Percentiles rank a stretch among this genome's conserved stretches.
Evolutionary conservation across 768 basidiomycete genomes (phyloP).

Genomic region (Suillus cothurnatus): DNA sequence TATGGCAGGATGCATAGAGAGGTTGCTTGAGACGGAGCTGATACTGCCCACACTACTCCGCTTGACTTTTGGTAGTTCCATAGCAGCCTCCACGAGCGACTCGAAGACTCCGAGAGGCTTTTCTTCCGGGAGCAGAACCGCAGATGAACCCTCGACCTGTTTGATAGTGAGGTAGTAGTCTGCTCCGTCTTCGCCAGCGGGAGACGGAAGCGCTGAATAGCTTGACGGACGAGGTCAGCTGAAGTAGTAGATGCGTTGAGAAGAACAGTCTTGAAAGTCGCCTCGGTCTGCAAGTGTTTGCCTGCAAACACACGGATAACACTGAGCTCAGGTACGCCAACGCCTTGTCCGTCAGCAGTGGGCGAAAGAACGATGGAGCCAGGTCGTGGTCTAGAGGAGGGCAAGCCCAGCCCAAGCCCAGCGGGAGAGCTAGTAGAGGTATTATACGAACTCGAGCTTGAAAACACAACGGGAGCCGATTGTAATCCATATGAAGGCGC

Average conservation of each 20-base stretch:
- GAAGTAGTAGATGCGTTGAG: slow-evolving; percentile 86
- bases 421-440: slow-evolving; percentile 43
- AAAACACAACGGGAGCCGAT: slow-evolving; percentile 69
- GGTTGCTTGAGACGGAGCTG: slow-evolving; percentile 87
- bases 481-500: slow-evolving; percentile 75
- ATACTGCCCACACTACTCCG: slow-evolving; percentile 93
- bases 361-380: slow-evolving; percentile 76
- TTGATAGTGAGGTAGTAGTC: slow-evolving; percentile 91
- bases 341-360: slow-evolving; percentile 60
- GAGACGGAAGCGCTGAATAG: slow-evolving; percentile 91
- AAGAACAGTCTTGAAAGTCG: slow-evolving; percentile 97
- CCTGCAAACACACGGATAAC: slow-evolving; percentile 98
- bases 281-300: slow-evolving; percentile 85
- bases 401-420: slow-evolving; percentile 50
- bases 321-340: slow-evolving; percentile 78
- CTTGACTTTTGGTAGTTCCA: slow-evolving; percentile 85
- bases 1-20: slow-evolving; percentile 95
- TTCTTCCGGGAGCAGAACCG: slow-evolving; percentile 69
- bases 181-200: slow-evolving; percentile 56
- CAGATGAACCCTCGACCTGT: slow-evolving; percentile 86
- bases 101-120: slow-evolving; percentile 92
- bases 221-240: slow-evolving; percentile 84
- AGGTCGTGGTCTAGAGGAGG: slow-evolving; percentile 62
- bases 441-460: slow-evolving; percentile 41
- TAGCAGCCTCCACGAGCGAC: slow-evolving; percentile 76